Base-by-base conservation (phyloP, 139 green algal species). In the Tetratostichococcus sp. region DNA sequence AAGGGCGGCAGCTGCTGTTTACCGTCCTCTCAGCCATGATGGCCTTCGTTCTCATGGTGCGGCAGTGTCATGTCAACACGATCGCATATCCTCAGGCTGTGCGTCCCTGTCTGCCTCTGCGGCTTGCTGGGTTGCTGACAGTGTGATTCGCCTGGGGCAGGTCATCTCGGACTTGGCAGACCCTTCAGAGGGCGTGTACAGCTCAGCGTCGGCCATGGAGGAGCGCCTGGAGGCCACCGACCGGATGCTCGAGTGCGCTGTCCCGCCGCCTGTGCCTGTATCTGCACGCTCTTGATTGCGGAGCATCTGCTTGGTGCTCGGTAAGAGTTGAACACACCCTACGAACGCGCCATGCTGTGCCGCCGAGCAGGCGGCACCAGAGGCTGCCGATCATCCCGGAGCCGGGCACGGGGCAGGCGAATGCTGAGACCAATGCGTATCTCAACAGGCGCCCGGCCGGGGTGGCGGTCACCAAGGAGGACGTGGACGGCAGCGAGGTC, bases 1-100 rank as follows among this genome's bases (percentile, higher is more conserved):
- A 82, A 58, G 73, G 78, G 21, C 73, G 74, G 23, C 78, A 83
- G 43, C 76, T 83, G n/a, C 69, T 83, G 3, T 79, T 83, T 73
- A 79, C 78, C 22, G 73, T 79, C 25, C 69, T 83, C 1, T 77
- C 73, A 58, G 70, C 73, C 30, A 69, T 83, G 59, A 79, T 83
- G 78, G 68, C 69, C 69, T 79, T 83, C 43, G 78, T 79, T 5
- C 73, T 83, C 22, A 43, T 67, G 43, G 77, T 82, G 42, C 70
- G 77, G 67, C 2, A 2, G 32, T 30, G 0, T 6, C 32, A 43
- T 30, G 4, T 30, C 58, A 11, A 30, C 25, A 30, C 17, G n/a
- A n/a, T n/a, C n/a, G n/a, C n/a, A n/a, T n/a, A n/a, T 28, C 32
- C 4, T 21, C 32, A 3, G 30, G 32, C 4, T 57, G 32, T 57